Evolutionary conservation across 805 yeast genomes (phyloP).

Genomic region (Citeromyces matritensis): DNA sequence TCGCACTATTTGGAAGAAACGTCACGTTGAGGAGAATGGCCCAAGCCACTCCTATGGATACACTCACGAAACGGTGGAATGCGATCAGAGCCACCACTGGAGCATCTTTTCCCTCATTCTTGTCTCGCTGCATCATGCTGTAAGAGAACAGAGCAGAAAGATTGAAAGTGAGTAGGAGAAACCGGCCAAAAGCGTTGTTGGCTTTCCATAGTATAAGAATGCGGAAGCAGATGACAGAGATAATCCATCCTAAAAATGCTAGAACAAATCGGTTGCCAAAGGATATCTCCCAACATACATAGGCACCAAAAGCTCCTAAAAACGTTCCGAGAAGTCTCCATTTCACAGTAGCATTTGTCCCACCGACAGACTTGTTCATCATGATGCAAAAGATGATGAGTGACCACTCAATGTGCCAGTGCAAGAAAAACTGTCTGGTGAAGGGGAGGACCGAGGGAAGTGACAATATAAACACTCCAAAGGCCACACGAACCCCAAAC

Average conservation of each 20-base stretch:
- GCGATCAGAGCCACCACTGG: constrained; percentile 68
- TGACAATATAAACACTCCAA: constrained; percentile 58
- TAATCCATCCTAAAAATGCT: constrained; percentile 29
- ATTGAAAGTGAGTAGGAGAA: constrained; percentile 62
- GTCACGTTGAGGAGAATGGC: constrained; percentile 54
- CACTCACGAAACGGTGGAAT: constrained; percentile 62
- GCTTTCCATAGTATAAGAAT: constrained; percentile 57
- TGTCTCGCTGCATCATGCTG: constrained; percentile 29
- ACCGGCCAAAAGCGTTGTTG: constrained; percentile 51
- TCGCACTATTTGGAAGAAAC: constrained; percentile 63
- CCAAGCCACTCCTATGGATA: constrained; percentile 61
- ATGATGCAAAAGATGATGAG: constrained; percentile 68
- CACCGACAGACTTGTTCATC: constrained; percentile 78
- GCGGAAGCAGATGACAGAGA: constrained; percentile 30
- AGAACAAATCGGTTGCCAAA: constrained; percentile 40
- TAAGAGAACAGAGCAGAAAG: constrained; percentile 67
- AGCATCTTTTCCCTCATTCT: constrained; percentile 52
- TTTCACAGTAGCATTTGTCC: constrained; percentile 65
- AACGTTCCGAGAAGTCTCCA: constrained; percentile 67
- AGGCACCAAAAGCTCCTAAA: constrained; percentile 54
- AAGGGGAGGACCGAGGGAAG: constrained; percentile 49
- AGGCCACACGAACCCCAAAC: constrained; percentile 66
- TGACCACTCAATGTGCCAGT: constrained; percentile 79
- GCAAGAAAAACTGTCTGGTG: constrained; percentile 36
- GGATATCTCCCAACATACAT: constrained; percentile 37